Base-by-base conservation (phyloP, 208 protist species). In the Acanthamoeba castellanii region DNA sequence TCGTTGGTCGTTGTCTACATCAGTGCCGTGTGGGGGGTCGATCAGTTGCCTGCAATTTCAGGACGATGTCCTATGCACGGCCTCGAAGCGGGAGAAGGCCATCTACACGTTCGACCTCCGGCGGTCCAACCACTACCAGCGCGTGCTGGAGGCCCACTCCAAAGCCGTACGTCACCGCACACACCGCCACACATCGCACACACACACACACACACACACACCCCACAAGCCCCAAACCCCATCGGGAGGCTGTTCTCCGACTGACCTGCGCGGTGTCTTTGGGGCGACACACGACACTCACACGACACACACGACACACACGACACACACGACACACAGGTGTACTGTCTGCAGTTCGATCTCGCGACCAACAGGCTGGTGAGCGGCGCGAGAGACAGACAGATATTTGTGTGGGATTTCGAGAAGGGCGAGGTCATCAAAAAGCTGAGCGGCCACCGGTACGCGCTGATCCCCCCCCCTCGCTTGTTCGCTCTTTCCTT, bases 361-460 rank as follows among this genome's bases (percentile, higher is more conserved):
- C 37, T 92, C 6, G 87, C 25, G n/a, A 92, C 45, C n/a, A 92
- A 92, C n/a, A 2, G 64, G 50, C 87, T 92, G 32, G 87, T 92
- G 42, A 76, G 59, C 30, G 87, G 87, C 30, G 87, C 87, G 7
- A 3, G 87, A 6, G 87, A 92, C 27, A 1, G 59, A 9, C 87
- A 92, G 66, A 92, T 92, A 72, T 76, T 92, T n/a, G 87, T 92
- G 25, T 92, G 87, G 87, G 87, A 92, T 42, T 92, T 92, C 52
- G 59, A 92, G 34, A 59, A 47, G 25, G 87, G 87, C 4, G 45
- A 92, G 50, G 87, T 92, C 32, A 92, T 92, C 50, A 92, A 92
- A 22, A 92, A 92, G n/a, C 87, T 92, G n/a, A 92, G 87, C 66
- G 87, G 87, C 32, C 87, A 92, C 34, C 42, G 70, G 70, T 78